These are phyloP conservation scores for Rhododendron ovatum DNA, from an alignment of 148 eudicot species.

Conservation along the genomic window DNA sequence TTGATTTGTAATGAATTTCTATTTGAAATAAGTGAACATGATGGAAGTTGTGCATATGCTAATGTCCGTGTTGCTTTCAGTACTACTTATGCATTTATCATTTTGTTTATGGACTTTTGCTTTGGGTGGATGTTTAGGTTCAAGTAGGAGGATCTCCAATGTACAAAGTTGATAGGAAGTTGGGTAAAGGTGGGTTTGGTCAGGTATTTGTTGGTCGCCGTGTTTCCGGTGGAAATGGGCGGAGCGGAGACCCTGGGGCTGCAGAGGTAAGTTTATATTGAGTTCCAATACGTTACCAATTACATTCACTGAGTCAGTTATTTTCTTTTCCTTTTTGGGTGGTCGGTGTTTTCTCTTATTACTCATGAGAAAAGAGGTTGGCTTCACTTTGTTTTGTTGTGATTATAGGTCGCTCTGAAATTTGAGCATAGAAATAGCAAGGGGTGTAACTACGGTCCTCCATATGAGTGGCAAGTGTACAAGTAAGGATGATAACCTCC, in stretches of 20 bases:
- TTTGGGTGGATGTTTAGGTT: constrained; percentile 39
- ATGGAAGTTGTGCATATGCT: not conserved
- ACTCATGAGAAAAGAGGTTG: not conserved
- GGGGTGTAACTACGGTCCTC: constrained; percentile 92
- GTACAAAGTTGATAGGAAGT: constrained; percentile 72
- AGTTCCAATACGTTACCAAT: not conserved
- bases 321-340: not conserved
- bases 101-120: not conserved
- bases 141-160: constrained; percentile 80
- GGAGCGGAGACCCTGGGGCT: constrained; percentile 56
- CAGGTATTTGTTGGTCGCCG: constrained; percentile 93
- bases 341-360: not conserved
- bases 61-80: not conserved
- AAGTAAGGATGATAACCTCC: constrained; percentile 39
- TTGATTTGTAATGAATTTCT: not conserved
- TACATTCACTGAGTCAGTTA: not conserved
- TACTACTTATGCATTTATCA: not conserved
- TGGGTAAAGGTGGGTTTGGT: constrained; percentile 94
- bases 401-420: constrained; percentile 72
- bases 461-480: constrained; percentile 95
- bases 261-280: constrained; percentile 42
- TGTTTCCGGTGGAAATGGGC: constrained; percentile 59
- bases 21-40: not conserved
- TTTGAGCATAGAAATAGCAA: constrained; percentile 89
- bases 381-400: not conserved